Conservation (phyloP, 129 eudicot species). For the Chrysanthemum seticuspe region DNA sequence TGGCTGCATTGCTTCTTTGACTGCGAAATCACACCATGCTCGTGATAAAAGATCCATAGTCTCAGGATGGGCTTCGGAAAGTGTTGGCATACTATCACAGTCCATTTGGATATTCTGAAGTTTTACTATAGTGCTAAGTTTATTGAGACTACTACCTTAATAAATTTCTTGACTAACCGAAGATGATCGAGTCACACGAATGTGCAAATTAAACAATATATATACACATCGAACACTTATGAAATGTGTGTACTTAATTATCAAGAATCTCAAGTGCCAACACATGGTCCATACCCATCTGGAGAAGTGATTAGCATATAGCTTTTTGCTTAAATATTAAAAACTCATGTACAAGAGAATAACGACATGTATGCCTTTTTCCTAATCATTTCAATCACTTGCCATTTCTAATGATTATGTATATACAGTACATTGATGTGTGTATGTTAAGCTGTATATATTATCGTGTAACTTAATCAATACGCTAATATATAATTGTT, state of each 20-base stretch:
- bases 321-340: constrained; percentile 26
- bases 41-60: constrained; percentile 90
- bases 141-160: constrained; percentile 1
- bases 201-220: constrained; percentile 1
- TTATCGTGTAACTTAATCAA: too few relatives aligned
- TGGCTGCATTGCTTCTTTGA: constrained; percentile 75
- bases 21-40: constrained; percentile 94
- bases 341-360: constrained; percentile 27
- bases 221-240: constrained; percentile 22
- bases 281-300: constrained; percentile 50
- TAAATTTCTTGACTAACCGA: constrained; percentile 1
- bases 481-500: too few relatives aligned
- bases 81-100: constrained; percentile 47
- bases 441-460: neutral
- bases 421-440: too few relatives aligned
- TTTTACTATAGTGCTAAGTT: constrained; percentile 9
- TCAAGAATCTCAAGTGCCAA: constrained; percentile 31
- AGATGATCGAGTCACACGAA: constrained; percentile 14
- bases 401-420: constrained; percentile 4
- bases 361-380: constrained; percentile 33
- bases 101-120: constrained; percentile 44
- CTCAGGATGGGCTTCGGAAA: constrained; percentile 89
- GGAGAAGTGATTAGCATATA: constrained; percentile 44
- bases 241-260: constrained; percentile 32
- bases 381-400: constrained; percentile 47